These are phyloP conservation scores for Collariella sp. DNA, from an alignment of 495 filamentous ascomycete species.

Conservation along the genomic window DNA sequence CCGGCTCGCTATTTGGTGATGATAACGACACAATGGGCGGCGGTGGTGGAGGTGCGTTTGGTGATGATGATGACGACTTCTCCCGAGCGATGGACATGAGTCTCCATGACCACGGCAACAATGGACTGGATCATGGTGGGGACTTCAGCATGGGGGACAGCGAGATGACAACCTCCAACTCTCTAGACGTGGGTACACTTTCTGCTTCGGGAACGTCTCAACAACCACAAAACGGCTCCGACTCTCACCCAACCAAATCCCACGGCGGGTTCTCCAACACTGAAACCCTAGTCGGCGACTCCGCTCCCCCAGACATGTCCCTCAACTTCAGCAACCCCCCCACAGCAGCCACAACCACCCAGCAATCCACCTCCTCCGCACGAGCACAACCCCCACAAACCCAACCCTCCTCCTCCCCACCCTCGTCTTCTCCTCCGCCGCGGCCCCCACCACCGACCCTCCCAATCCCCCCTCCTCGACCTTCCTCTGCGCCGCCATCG, in stretches of 20 bases:
- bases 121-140: constrained; percentile 40
- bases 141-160: constrained; percentile 35
- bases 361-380: constrained; percentile 10
- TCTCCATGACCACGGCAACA: constrained; percentile 24
- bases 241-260: not conserved
- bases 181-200: not conserved
- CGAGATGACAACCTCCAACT: constrained; percentile 4
- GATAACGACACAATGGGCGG: constrained; percentile 52
- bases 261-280: constrained; percentile 7
- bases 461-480: constrained; percentile 53
- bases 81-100: constrained; percentile 63
- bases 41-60: constrained; percentile 51
- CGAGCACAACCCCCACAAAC: constrained; percentile 3
- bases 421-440: constrained; percentile 21
- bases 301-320: constrained; percentile 14
- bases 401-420: constrained; percentile 22
- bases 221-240: not conserved
- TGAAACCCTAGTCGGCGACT: constrained; percentile 25
- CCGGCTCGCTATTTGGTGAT: constrained; percentile 52
- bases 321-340: constrained; percentile 19
- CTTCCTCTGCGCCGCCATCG: constrained; percentile 79
- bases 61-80: constrained; percentile 83
- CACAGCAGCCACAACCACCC: not conserved
- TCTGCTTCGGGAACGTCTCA: not conserved
- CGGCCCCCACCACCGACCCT: constrained; percentile 27